Percentiles rank a stretch among this genome's conserved stretches.
Evolutionary conservation across 257 asterid genomes (phyloP).

Genomic region (Fraxinus excelsior): DNA sequence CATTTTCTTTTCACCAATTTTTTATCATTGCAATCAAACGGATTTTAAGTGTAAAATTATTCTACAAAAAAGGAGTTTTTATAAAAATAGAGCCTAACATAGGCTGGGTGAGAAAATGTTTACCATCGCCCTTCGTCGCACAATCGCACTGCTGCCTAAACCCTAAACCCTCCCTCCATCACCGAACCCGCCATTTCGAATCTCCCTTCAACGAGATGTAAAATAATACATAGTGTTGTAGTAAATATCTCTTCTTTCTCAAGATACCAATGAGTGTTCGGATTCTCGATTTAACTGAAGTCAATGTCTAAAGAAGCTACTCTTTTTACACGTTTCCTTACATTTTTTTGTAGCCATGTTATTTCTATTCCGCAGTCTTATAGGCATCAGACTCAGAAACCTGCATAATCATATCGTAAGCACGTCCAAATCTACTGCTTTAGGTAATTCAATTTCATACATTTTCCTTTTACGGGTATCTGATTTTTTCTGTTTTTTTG

Average conservation of each 20-base stretch:
- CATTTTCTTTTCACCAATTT: too few species aligned
- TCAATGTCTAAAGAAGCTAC: slow-evolving; percentile 40
- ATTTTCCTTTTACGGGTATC: slow-evolving; percentile 43
- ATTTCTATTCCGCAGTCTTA: slow-evolving; percentile 47
- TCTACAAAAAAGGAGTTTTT: too few species aligned
- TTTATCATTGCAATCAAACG: too few species aligned
- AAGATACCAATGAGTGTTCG: slow-evolving; percentile 40
- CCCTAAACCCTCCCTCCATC: not conserved
- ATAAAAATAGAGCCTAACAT: too few species aligned
- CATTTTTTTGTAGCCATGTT: slow-evolving; percentile 54
- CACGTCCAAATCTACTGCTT: slow-evolving; percentile 26
- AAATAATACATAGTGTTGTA: not conserved
- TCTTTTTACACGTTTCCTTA: slow-evolving; percentile 40
- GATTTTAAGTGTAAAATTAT: too few species aligned
- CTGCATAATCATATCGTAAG: slow-evolving; percentile 42
- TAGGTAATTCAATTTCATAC: slow-evolving; percentile 35
- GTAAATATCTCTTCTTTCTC: not conserved
- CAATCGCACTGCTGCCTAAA: not conserved
- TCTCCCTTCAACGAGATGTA: not conserved
- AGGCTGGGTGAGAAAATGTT: not conserved
- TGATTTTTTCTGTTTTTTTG: slow-evolving; percentile 32
- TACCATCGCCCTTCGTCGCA: not conserved
- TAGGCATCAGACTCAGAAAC: slow-evolving; percentile 47
- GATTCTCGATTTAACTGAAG: slow-evolving; percentile 38
- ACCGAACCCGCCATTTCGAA: not conserved